Percentiles rank a stretch among this genome's conserved stretches.
phyloP scores from a whole-genome alignment of 1,284 basidiomycete species.

The Ustilago vetiveriae region DNA sequence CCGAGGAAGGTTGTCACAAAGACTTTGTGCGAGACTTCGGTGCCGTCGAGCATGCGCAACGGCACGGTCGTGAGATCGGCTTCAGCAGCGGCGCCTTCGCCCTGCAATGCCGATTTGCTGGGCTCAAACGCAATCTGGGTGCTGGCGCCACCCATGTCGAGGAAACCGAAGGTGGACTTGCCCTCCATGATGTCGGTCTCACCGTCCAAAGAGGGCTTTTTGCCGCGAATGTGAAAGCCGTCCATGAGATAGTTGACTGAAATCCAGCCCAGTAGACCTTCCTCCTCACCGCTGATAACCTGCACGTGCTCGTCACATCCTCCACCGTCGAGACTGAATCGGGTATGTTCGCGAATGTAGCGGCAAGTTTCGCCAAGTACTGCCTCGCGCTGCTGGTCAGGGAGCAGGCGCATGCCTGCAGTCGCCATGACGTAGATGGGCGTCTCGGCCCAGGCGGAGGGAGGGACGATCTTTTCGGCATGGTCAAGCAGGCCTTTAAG shows the following conservation, averaged over 20 bases:
- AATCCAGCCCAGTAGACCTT: constrained; percentile 98
- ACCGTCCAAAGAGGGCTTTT: constrained; percentile 34
- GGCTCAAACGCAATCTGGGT: constrained; percentile 95
- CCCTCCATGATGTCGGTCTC: constrained; percentile 66
- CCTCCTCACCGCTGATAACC: constrained; percentile 97
- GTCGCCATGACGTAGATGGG: constrained; percentile 95
- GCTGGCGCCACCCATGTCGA: constrained; percentile 99
- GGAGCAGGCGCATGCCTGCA: constrained; percentile 92
- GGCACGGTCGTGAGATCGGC: constrained; percentile 71
- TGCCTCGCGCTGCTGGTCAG: constrained; percentile 75
- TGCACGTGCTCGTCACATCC: constrained; percentile 85
- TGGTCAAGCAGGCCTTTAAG: constrained; percentile 84
- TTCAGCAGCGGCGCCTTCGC: constrained; percentile 64
- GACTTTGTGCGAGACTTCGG: constrained; percentile 87
- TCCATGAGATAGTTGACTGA: constrained; percentile 98
- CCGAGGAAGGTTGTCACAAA: constrained; percentile 99
- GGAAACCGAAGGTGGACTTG: constrained; percentile 90
- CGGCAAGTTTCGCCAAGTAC: constrained; percentile 81
- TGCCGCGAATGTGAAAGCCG: constrained; percentile 74
- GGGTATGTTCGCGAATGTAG: constrained; percentile 83
- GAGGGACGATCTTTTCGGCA: constrained; percentile 83
- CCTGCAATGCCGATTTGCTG: constrained; percentile 73
- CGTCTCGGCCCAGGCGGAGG: constrained; percentile 81
- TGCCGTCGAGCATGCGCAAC: constrained; percentile 82
- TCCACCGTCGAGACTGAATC: constrained; percentile 72